Evolutionary conservation across 2,329 filamentous ascomycete genomes (phyloP), one percentile per base, ranked within the genome.

Genomic region (Pseudopithomyces maydicus): DNA sequence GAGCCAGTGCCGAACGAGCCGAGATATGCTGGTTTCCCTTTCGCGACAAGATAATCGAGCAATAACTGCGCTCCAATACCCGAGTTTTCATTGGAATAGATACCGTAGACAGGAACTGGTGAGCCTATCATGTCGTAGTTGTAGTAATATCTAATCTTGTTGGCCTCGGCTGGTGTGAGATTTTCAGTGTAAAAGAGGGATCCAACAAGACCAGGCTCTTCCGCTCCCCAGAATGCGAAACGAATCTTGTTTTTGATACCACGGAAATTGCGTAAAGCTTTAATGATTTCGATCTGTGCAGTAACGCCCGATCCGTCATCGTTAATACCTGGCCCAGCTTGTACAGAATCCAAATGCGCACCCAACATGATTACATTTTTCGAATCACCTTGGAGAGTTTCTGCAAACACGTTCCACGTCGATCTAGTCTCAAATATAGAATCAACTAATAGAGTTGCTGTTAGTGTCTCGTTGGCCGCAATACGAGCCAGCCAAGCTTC

Each of bases 191-290:
- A 89, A 74, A 83, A 84, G 64, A 57, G 54, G 12, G 71, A 74
- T 6, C 74, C 87, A 2, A 89, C 77, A 1, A 89, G 83, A 22
- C 86, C 86, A 63, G 88, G 85, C 73, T 90, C 87, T 73, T 89
- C 87, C 33, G 81, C 87, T 0, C 85, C 81, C 86, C 86, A 89
- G 85, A 86, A 89, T 2, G 84, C 85, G 56, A 89, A 88, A 49
- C 86, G 84, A 19, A 89, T 85, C 63, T 85, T 87, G 77, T 89
- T 89, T 71, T 84, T 84, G 75, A 74, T 83, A 88, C 19, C 81
- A 79, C 3, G 81, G 74, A 54, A 89, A 17, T 15, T 17, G 3
- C 35, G 23, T 3, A 55, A 77, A 62, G 87, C 85, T 2, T 80
- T 82, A 1, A 87, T 86, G 8, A 89, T 78, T 69, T 89, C 87